Percentiles rank a stretch among this genome's conserved stretches.
Conservation (phyloP, 345 rosid species). For the Brassica rapa region DNA sequence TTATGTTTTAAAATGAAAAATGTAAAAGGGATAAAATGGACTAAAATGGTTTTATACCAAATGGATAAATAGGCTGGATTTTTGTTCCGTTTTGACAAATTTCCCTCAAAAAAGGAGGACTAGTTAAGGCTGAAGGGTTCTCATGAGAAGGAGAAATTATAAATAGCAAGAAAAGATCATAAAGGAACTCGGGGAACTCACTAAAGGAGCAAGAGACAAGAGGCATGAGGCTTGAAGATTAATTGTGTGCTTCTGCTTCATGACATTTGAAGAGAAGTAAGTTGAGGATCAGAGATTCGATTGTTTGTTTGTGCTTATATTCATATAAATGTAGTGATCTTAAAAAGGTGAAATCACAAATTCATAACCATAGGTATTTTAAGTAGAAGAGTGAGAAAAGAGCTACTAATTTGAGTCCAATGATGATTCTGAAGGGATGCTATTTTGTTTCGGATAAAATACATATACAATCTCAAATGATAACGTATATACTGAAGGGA, state of each 20-base stretch:
- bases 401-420: no score
- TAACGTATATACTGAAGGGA: no score
- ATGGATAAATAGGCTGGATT: no score
- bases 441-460: no score
- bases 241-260: neutral
- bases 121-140: neutral
- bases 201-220: neutral
- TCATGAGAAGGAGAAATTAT: constrained; percentile 2
- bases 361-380: neutral
- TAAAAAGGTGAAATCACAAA: neutral
- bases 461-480: no score
- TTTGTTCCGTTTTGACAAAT: no score
- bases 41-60: no score
- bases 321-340: neutral
- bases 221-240: neutral
- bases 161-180: neutral
- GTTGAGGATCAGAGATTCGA: neutral
- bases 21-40: no score
- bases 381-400: neutral
- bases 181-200: neutral
- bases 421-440: no score
- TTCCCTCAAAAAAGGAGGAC: neutral
- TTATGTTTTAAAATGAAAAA: no score
- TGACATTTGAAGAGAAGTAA: neutral
- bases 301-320: neutral